Base-by-base conservation (phyloP, 2,329 filamentous ascomycete genomes). In the Byssoonygena ceratinophila region DNA sequence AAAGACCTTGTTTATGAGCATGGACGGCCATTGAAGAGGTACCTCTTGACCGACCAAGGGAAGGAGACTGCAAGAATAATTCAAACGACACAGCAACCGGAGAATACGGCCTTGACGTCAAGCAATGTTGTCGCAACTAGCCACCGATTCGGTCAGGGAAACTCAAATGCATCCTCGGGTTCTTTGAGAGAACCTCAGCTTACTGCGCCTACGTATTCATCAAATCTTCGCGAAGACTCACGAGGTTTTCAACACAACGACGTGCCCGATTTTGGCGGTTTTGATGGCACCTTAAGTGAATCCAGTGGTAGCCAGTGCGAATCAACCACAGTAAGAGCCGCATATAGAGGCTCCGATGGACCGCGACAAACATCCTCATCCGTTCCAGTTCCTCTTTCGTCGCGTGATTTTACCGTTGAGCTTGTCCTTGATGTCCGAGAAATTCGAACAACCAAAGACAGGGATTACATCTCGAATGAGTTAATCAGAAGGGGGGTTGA, bases 341-440 rank as follows among this genome's bases (percentile, higher is more conserved):
- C 8, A 14, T n/a, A 11, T 37, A 3, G 12, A 18, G 20, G 7
- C 29, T 25, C 6, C 22, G 25, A 31, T n/a, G 41, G 20, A 29
- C 22, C 23, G 23, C 20, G 5, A 27, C 16, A 29, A 34, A 4
- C 16, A 32, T n/a, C 29, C 9, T 37, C 20, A 11, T 47, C 34
- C n/a, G 16, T 29, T 0, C 81, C 84, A 0, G 81, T 88, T 47
- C 66, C 69, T 12, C 70, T 91, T 3, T 72, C 75, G 0, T 77
- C 84, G 0, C 79, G 80, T 2, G 78, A 79, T 0, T 92, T 89
- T 62, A 81, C 81, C 0, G 78, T 92, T 12, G 78, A 86, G 46
- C 73, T 91, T 1, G 72, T 91, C 2, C 73, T 92, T 16, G 87
- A 92, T 61, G 79, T 77, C 32, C 84, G 87, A 25, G 87, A 92